Base-by-base conservation (phyloP, 352 stramenopile species). In the Globisporangium megalacanthum region DNA sequence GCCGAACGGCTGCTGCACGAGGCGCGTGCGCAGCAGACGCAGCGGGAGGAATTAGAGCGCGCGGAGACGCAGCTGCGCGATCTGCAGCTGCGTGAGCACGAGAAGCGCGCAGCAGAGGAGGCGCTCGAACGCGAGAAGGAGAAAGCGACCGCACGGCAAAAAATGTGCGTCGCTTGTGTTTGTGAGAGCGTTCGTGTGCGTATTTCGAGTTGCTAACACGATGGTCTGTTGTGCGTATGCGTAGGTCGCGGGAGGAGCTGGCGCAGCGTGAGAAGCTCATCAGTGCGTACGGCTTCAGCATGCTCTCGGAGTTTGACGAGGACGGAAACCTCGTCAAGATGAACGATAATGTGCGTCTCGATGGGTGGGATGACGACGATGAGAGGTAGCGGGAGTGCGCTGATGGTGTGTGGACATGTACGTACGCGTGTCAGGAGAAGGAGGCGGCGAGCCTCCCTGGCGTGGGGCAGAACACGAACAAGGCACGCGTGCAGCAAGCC, bases 291-390 rank as follows among this genome's bases (percentile, higher is more conserved):
- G 84, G 84, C 33, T 87, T 89, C 60, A 88, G 75, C 13, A 70
- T 78, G 36, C 77, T 89, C 58, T 89, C 81, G 0, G 80, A 91
- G 68, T 88, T 91, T 56, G 84, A 94, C 55, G 84, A 94, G 62
- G 79, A 92, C 14, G 84, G 81, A 45, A 92, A 94, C 61, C 68
- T 94, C 14, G 73, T 91, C 62, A 84, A 89, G 67, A 82, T 74
- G 19, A 77, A 73, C 49, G 77, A 89, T 65, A 88, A 87, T 65
- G 74, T 81, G 39, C 31, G 31, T 19, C 35, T 39, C 35, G 10
- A 13, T 39, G 35, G 35, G 35, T 13, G 35, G 35, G 35, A n/a
- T n/a, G 35, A 39, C 7, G 6, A 39, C 35, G 35, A 3, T 8
- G 6, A 13, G 35, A 13, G 35, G 35, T 2, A 8, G 35, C 7